These are phyloP conservation scores for Paecilomyces fulvus DNA, from an alignment of 2,329 filamentous ascomycete species.

Conservation along the genomic window DNA sequence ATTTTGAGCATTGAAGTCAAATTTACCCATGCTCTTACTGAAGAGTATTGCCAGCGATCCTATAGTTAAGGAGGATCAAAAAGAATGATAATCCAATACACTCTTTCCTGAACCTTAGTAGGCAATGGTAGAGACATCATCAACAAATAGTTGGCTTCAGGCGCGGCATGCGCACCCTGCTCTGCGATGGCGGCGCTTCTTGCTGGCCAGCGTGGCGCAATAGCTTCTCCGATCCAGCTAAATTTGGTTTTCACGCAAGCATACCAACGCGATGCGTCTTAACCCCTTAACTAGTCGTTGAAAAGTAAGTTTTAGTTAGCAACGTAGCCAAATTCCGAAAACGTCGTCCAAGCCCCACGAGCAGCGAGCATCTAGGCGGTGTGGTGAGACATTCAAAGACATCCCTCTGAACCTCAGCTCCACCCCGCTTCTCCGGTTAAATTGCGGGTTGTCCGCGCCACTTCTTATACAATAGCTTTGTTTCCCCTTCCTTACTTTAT, in stretches of 20 bases:
- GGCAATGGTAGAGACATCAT: neutral
- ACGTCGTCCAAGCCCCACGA: neutral
- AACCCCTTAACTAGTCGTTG: neutral
- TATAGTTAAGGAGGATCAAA: neutral
- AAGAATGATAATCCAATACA: neutral
- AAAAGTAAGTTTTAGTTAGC: neutral
- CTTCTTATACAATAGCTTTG: constrained; percentile 1
- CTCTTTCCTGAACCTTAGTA: neutral
- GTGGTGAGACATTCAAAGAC: neutral
- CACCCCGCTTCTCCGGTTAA: neutral
- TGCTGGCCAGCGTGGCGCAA: neutral
- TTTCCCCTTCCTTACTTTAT: constrained; percentile 1
- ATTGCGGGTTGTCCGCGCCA: neutral
- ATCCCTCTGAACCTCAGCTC: neutral
- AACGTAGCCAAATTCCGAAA: neutral
- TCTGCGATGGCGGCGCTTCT: neutral
- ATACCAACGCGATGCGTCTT: neutral
- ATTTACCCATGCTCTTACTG: neutral
- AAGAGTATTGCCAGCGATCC: neutral
- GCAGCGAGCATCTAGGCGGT: neutral
- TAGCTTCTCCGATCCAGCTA: neutral
- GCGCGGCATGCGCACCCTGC: neutral
- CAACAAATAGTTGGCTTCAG: neutral
- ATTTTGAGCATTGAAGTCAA: neutral
- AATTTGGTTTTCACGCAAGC: neutral